A percentile compares a stretch with the other conserved stretches of the same genome.
phyloP scores from a whole-genome alignment of 805 yeast species.

The Wickerhamiella vanderwaltii region DNA sequence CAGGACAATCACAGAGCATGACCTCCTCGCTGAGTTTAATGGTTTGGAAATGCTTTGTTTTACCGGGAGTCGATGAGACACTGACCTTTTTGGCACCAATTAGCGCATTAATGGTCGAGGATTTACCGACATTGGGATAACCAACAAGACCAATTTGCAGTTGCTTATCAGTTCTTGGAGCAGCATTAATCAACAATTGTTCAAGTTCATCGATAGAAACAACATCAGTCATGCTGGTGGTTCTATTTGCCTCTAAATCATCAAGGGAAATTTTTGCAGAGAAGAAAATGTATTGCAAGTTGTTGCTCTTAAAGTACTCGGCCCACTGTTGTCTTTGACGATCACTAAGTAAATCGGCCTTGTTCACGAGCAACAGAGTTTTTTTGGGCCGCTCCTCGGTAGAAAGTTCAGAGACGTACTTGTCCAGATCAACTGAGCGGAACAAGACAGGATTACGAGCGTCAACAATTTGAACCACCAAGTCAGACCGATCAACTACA shows the following conservation, averaged over 20 bases:
- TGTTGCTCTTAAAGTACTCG: conserved; percentile 51
- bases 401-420: conserved; percentile 58
- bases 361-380: conserved; percentile 76
- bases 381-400: conserved; percentile 48
- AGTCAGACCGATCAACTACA: conserved; percentile 87
- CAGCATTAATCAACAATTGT: conserved; percentile 55
- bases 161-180: conserved; percentile 51
- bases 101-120: conserved; percentile 94
- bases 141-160: conserved; percentile 93
- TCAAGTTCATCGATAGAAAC: conserved; percentile 78
- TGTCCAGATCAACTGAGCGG: conserved; percentile 78
- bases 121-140: conserved; percentile 92
- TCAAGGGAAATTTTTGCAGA: conserved; percentile 78
- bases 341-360: conserved; percentile 75
- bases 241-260: conserved; percentile 47
- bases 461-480: conserved; percentile 93
- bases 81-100: conserved; percentile 97
- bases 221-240: conserved; percentile 45
- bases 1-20: conserved; percentile 95
- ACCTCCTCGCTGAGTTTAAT: conserved; percentile 73
- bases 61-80: conserved; percentile 97
- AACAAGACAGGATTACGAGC: conserved; percentile 88
- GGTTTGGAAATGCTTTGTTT: conserved; percentile 97
- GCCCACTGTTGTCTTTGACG: conserved; percentile 83
- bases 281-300: conserved; percentile 81